Percentiles rank a stretch among this genome's conserved stretches.
phyloP scores from a whole-genome alignment of 192 early-diverging fungal species.

The Haplosporangium gracile region DNA sequence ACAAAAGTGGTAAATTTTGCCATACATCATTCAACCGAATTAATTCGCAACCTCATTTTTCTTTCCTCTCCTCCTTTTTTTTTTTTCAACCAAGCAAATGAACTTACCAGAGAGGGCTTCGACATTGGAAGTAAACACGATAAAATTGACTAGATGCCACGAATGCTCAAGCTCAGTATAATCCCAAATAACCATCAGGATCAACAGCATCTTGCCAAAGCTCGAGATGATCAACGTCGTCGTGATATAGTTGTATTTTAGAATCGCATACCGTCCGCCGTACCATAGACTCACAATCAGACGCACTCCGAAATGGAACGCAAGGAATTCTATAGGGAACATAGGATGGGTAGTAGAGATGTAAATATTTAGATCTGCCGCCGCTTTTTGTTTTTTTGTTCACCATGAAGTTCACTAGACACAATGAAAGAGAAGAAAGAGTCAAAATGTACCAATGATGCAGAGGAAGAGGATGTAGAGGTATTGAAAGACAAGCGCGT shows the following conservation, averaged over 20 bases:
- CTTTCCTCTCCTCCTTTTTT: not conserved
- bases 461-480: conserved; percentile 80
- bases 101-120: conserved; percentile 70
- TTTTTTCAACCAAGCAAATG: not conserved
- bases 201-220: conserved; percentile 89
- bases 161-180: conserved; percentile 86
- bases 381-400: no score
- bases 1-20: not conserved
- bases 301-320: conserved; percentile 71
- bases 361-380: no score
- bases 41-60: no score
- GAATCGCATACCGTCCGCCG: conserved; percentile 57
- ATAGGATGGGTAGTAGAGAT: not conserved
- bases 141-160: conserved; percentile 78
- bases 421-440: not conserved
- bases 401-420: no score
- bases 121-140: conserved; percentile 82
- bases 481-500: conserved; percentile 79
- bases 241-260: conserved; percentile 73
- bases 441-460: conserved; percentile 64
- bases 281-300: conserved; percentile 61
- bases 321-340: conserved; percentile 63
- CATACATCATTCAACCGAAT: not conserved
- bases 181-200: conserved; percentile 94
- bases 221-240: conserved; percentile 84